Evolutionary conservation across 106 monocot species (phyloP).

Genomic region (Hemerocallis citrina): DNA sequence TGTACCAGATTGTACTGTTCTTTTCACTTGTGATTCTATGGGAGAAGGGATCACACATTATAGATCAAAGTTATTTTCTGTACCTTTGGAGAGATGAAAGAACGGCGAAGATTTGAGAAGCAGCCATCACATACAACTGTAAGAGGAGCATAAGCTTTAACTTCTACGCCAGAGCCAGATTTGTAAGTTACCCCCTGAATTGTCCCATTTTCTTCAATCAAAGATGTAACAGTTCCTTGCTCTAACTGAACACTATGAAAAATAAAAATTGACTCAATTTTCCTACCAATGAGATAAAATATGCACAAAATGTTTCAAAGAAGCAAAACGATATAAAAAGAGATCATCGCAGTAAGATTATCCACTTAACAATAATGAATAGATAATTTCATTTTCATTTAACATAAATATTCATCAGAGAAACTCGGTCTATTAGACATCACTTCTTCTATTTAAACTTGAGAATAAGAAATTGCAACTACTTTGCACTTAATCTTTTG

Average conservation of each 20-base stretch:
- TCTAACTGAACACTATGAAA: conserved; percentile 63
- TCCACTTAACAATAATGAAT: neutral
- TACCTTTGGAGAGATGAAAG: conserved; percentile 61
- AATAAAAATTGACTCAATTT: neutral
- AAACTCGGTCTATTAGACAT: no score
- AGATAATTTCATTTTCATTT: neutral
- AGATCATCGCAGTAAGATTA: neutral
- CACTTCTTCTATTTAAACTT: no score
- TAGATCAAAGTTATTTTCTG: neutral
- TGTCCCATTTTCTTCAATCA: conserved; percentile 88
- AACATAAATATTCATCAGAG: neutral
- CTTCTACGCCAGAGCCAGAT: conserved; percentile 56
- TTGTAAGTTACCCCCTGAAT: conserved; percentile 78
- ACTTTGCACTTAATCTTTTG: no score
- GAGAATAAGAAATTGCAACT: no score
- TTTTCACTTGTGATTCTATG: neutral
- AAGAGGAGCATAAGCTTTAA: conserved; percentile 77
- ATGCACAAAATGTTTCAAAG: neutral
- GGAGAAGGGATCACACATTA: neutral
- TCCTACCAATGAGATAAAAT: neutral
- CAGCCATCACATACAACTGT: conserved; percentile 94
- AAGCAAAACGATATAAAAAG: neutral
- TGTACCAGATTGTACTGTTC: neutral
- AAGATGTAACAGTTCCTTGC: conserved; percentile 86
- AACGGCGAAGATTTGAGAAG: conserved; percentile 56